Conservation (phyloP, 2,329 filamentous ascomycete species). For the Fusarium fracticaudum region DNA sequence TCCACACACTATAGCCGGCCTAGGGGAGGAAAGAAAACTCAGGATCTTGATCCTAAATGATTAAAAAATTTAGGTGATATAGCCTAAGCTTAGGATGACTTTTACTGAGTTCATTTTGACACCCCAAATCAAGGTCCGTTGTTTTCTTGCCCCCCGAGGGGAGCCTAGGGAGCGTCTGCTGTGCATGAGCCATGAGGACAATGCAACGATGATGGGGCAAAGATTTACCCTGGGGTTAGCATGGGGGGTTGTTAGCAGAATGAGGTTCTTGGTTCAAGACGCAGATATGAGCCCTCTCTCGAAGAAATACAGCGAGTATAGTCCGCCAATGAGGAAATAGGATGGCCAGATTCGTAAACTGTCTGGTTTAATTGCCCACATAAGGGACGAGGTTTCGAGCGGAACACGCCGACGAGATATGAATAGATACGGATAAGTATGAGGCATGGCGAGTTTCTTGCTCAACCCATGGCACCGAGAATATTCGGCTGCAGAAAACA, state of each 20-base stretch:
- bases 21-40: too few species aligned
- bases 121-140: too few species aligned
- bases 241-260: conserved; percentile 8
- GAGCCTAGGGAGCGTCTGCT: neutral
- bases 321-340: conserved; percentile 18
- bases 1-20: conserved; percentile 3
- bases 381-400: neutral
- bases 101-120: too few species aligned
- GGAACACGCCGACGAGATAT: conserved; percentile 12
- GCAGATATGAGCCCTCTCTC: conserved; percentile 27
- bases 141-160: too few species aligned
- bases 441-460: conserved; percentile 7
- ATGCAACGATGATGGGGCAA: conserved; percentile 22
- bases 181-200: neutral
- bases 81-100: too few species aligned
- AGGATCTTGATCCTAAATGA: too few species aligned
- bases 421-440: neutral
- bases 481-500: neutral
- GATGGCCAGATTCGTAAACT: neutral
- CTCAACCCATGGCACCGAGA: conserved; percentile 5
- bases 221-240: conserved; percentile 24
- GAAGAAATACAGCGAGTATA: neutral
- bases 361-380: conserved; percentile 15
- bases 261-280: conserved; percentile 12
- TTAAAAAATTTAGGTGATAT: too few species aligned